Evolutionary conservation across 495 filamentous ascomycete genomes (phyloP).

Genomic region (Penicillium argentinense): DNA sequence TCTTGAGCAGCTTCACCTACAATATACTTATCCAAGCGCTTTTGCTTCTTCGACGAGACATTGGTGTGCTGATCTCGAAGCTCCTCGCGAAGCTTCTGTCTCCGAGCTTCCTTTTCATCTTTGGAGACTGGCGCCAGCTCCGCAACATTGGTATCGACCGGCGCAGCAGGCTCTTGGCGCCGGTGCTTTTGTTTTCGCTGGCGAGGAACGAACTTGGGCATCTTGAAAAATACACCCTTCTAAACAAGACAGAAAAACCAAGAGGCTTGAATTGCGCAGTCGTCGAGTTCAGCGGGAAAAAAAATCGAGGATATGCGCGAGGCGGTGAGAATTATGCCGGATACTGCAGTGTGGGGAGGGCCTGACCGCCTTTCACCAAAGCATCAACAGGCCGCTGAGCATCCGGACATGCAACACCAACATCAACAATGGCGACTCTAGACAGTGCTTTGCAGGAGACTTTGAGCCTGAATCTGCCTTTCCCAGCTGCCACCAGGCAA

Average conservation of each 20-base stretch:
- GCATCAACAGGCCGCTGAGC: conserved; percentile 18
- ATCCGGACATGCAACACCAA: not conserved
- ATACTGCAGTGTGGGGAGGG: conserved; percentile 15
- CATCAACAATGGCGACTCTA: conserved; percentile 32
- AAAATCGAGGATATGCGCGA: conserved; percentile 22
- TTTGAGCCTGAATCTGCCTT: conserved; percentile 48
- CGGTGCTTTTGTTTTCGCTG: conserved; percentile 72
- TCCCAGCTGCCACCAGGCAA: conserved; percentile 74
- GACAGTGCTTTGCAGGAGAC: conserved; percentile 33
- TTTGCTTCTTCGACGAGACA: conserved; percentile 88
- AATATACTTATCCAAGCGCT: conserved; percentile 95
- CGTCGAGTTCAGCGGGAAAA: conserved; percentile 14
- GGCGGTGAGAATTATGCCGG: conserved; percentile 25
- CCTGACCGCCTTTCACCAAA: conserved; percentile 15
- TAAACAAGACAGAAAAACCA: conserved; percentile 15
- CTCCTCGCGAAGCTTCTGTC: conserved; percentile 66
- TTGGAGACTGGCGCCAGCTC: conserved; percentile 69
- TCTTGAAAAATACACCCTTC: conserved; percentile 29
- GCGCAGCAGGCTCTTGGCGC: conserved; percentile 37
- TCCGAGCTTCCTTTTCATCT: conserved; percentile 66
- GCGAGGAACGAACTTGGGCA: conserved; percentile 77
- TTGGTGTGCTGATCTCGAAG: conserved; percentile 60
- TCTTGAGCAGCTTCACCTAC: conserved; percentile 35
- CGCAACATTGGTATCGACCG: conserved; percentile 65
- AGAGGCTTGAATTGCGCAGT: conserved; percentile 16